Base-by-base conservation (phyloP, 169 alveolate species). In the Hepatocystis sp. region DNA sequence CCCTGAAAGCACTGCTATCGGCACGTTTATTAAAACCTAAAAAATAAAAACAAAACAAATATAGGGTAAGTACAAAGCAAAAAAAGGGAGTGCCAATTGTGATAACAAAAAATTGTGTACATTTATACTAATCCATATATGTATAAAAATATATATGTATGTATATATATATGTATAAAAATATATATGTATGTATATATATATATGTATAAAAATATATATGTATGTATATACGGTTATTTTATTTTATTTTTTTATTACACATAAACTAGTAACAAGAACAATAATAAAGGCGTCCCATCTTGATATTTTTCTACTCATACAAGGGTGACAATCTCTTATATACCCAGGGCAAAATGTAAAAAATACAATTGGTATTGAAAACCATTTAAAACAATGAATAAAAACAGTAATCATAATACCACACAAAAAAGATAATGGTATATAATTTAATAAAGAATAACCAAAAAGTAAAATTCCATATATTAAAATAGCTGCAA, bases 381-480 rank as follows among this genome's bases (percentile, higher is more conserved):
- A 91, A 84, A 92, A 93, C 96, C 96, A 93, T 76, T 92, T 93
- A 90, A 93, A 93, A 40, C 96, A 92, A 84, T 93, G 96, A 61
- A 58, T 56, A 34, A 91, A 90, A 19, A 93, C 96, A 58, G 92
- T 67, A 42, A 93, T 71, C 96, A 93, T 93, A 53, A 93, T 91
- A 4, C 96, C 96, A 40, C 95, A 90, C 15, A 93, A 88, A 34
- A 92, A 53, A 13, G 96, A 92, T 25, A 92, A 84, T n/a, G 95
- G 96, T n/a, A 93, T 90, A 52, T 85, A 92, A 81, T 91, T 92
- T 28, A 93, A 85, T 51, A 92, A 44, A 13, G 93, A 91, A 47
- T 88, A 92, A 0, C 95, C 96, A 46, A 93, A 93, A 11, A 84
- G 92, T 55, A 92, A 19, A 86, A 93, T 85, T 15, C 86, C 68